These are phyloP conservation scores for Fusarium transvaalense DNA, from an alignment of 2,329 filamentous ascomycete genomes.

Conservation along the genomic window DNA sequence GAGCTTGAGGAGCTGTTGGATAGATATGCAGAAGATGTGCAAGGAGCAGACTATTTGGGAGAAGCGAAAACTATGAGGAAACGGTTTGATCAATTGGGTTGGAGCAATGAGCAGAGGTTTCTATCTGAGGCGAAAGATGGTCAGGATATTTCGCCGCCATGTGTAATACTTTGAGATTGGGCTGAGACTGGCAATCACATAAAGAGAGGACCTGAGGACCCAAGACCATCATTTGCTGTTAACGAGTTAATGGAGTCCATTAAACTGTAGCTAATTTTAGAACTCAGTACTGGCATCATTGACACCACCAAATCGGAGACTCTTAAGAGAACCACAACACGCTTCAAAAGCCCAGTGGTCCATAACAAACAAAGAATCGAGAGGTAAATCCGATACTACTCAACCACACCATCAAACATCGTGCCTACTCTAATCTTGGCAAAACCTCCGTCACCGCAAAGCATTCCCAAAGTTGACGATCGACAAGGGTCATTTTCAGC, in stretches of 20 bases:
- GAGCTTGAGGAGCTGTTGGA: conserved; percentile 22
- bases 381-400: background rate
- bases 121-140: background rate
- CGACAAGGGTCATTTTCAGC: conserved; percentile 31
- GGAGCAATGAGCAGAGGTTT: conserved; percentile 6
- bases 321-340: background rate
- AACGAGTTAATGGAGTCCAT: no score
- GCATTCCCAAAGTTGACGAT: conserved; percentile 12
- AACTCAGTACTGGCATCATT: background rate
- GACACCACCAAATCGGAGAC: no score
- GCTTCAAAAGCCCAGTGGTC: background rate
- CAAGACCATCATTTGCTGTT: no score
- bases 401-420: background rate
- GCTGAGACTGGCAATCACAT: no score
- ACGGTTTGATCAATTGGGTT: conserved; percentile 7
- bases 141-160: background rate
- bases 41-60: conserved; percentile 16
- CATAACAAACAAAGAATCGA: background rate
- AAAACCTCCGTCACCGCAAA: conserved; percentile 9
- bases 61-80: conserved; percentile 14
- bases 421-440: background rate
- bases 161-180: conserved; percentile 11
- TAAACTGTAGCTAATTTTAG: no score
- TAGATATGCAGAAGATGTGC: conserved; percentile 13
- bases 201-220: no score